Evolutionary conservation across 1,284 basidiomycete genomes (phyloP).

Genomic region (Cryptococcus wingfieldii): DNA sequence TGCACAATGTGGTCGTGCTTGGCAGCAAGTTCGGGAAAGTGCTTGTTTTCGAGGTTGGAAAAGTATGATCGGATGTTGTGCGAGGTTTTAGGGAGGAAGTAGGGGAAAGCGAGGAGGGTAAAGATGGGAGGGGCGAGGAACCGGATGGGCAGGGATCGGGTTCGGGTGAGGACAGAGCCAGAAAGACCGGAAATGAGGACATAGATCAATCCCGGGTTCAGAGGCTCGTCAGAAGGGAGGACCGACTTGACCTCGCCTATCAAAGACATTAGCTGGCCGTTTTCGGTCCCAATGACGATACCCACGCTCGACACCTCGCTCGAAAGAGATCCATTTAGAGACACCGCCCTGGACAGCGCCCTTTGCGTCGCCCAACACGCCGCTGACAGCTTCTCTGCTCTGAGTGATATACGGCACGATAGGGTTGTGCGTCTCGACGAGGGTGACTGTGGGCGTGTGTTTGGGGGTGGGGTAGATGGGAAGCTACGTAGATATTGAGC

Average conservation of each 20-base stretch:
- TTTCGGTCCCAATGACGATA: slow-evolving; percentile 19
- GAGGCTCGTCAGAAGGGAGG: slow-evolving; percentile 68
- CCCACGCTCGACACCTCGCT: slow-evolving; percentile 76
- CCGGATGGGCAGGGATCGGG: slow-evolving; percentile 63
- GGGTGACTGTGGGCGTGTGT: slow-evolving; percentile 53
- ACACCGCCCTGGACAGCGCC: slow-evolving; percentile 65
- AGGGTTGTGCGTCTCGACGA: slow-evolving; percentile 66
- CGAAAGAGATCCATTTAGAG: slow-evolving; percentile 72
- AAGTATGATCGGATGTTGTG: slow-evolving; percentile 64
- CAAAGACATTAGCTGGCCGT: not conserved
- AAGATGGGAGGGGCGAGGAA: slow-evolving; percentile 66
- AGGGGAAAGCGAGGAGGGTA: slow-evolving; percentile 61
- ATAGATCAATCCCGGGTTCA: slow-evolving; percentile 81
- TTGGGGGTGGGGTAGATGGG: slow-evolving; percentile 68
- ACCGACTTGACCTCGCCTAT: slow-evolving; percentile 76
- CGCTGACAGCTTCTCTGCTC: slow-evolving; percentile 58
- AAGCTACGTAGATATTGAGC: slow-evolving; percentile 53
- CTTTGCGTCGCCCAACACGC: slow-evolving; percentile 58
- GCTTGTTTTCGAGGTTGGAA: slow-evolving; percentile 64
- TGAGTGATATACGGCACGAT: slow-evolving; percentile 68
- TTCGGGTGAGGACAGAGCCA: slow-evolving; percentile 76
- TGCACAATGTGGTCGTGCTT: slow-evolving; percentile 65
- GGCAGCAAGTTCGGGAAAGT: slow-evolving; percentile 63
- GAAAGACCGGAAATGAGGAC: slow-evolving; percentile 81
- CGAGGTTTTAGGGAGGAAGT: slow-evolving; percentile 77